phyloP scores from a whole-genome alignment of 2,329 filamentous ascomycete genomes.

The Fusarium mundagurra region DNA sequence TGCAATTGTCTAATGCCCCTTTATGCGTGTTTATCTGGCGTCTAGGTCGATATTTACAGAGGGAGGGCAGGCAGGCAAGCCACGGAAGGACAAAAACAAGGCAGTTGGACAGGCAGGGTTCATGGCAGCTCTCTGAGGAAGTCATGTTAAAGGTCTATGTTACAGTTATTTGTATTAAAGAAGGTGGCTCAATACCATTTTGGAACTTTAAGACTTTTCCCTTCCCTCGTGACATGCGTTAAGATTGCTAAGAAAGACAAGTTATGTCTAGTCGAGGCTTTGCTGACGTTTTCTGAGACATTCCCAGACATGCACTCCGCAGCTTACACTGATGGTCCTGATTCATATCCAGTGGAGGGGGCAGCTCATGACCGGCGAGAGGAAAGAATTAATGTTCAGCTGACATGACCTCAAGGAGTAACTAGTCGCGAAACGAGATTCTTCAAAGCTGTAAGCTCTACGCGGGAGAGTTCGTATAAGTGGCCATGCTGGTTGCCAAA shows the following conservation, averaged over 20 bases:
- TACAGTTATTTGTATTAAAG: slow-evolving; percentile 32
- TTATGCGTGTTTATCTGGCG: slow-evolving; percentile 46
- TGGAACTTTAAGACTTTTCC: neutral
- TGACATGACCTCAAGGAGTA: neutral
- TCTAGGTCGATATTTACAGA: slow-evolving; percentile 42
- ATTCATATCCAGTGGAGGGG: neutral
- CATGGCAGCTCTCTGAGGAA: slow-evolving; percentile 38
- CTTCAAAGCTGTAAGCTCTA: too few relatives aligned
- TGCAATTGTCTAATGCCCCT: slow-evolving; percentile 43
- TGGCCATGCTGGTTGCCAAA: too few relatives aligned
- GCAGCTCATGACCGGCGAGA: neutral
- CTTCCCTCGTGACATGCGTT: neutral
- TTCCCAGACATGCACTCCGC: neutral
- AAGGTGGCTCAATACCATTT: slow-evolving; percentile 29
- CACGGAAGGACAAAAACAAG: slow-evolving; percentile 35
- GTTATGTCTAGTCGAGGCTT: neutral
- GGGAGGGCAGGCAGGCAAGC: slow-evolving; percentile 38
- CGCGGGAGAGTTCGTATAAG: too few relatives aligned
- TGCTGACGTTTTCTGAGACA: neutral
- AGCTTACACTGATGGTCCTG: neutral
- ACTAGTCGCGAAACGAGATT: too few relatives aligned
- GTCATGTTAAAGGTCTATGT: slow-evolving; percentile 26
- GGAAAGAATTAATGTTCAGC: neutral
- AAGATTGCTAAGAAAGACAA: neutral
- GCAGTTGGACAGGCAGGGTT: slow-evolving; percentile 34